Conservation (phyloP, 257 asterid species). For the Cinchona pubescens region DNA sequence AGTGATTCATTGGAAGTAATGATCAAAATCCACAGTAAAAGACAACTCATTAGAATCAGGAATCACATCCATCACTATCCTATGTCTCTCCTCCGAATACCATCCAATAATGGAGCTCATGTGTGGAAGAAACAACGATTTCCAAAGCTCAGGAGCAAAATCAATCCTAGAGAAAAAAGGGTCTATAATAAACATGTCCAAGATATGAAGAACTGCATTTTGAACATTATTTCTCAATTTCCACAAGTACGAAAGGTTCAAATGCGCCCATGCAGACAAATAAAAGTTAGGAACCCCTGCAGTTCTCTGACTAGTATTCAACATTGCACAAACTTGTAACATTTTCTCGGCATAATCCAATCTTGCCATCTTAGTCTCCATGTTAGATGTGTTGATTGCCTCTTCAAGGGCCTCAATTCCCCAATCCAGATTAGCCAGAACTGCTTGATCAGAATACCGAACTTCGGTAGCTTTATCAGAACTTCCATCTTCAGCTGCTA, state of each 20-base stretch:
- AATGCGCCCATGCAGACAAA: constrained; percentile 83
- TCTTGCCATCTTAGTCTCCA: constrained; percentile 69
- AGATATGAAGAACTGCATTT: constrained; percentile 45
- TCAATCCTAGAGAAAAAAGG: constrained; percentile 76
- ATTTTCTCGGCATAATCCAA: constrained; percentile 73
- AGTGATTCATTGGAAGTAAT: constrained; percentile 58
- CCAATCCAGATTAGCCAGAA: constrained; percentile 81
- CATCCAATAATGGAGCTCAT: constrained; percentile 73
- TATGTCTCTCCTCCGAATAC: constrained; percentile 67
- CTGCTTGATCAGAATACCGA: constrained; percentile 78
- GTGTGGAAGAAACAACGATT: constrained; percentile 61
- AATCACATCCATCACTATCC: constrained; percentile 64
- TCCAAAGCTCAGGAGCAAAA: constrained; percentile 85
- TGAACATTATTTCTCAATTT: constrained; percentile 43
- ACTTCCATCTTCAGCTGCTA: constrained; percentile 65
- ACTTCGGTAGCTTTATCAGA: constrained; percentile 40
- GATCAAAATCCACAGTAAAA: constrained; percentile 56
- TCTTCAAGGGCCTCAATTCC: constrained; percentile 87
- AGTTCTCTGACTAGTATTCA: constrained; percentile 52
- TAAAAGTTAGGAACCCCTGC: constrained; percentile 80
- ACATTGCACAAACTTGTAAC: constrained; percentile 79
- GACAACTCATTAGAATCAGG: constrained; percentile 71
- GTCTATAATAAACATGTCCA: constrained; percentile 69
- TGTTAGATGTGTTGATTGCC: constrained; percentile 61
- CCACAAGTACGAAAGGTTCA: constrained; percentile 66